phyloP scores from a whole-genome alignment of 495 filamentous ascomycete species.

The Penicillium ucsense region DNA sequence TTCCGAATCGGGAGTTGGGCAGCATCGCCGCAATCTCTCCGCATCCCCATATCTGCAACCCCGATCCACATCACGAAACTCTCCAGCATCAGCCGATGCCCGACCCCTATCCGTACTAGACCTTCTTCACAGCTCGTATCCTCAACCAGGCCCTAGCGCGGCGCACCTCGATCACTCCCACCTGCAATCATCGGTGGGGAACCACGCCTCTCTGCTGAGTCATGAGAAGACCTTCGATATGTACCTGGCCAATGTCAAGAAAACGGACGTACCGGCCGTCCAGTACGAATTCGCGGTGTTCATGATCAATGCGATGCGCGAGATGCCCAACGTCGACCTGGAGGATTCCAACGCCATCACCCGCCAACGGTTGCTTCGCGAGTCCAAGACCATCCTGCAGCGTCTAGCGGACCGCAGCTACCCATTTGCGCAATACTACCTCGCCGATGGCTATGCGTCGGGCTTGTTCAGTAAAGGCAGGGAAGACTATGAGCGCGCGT shows the following conservation, averaged over 20 bases:
- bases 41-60: slow-evolving; percentile 38
- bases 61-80: slow-evolving; percentile 52
- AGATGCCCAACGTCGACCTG: slow-evolving; percentile 38
- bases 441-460: slow-evolving; percentile 88
- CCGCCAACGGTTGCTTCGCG: slow-evolving; percentile 63
- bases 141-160: slow-evolving; percentile 69
- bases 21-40: slow-evolving; percentile 50
- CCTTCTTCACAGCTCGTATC: slow-evolving; percentile 79
- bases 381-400: slow-evolving; percentile 82
- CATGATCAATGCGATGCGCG: slow-evolving; percentile 76
- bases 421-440: slow-evolving; percentile 95
- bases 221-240: slow-evolving; percentile 89
- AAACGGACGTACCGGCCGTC: slow-evolving; percentile 76
- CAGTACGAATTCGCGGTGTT: slow-evolving; percentile 95
- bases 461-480: slow-evolving; percentile 91
- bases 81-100: slow-evolving; percentile 57
- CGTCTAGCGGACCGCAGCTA: slow-evolving; percentile 77
- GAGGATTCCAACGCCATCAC: slow-evolving; percentile 35
- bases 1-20: slow-evolving; percentile 47
- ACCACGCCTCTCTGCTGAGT: slow-evolving; percentile 80
- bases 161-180: slow-evolving; percentile 66
- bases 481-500: slow-evolving; percentile 81
- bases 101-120: slow-evolving; percentile 78
- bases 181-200: slow-evolving; percentile 68
- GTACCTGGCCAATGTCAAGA: slow-evolving; percentile 95